Percentiles rank a stretch among this genome's conserved stretches.
Evolutionary conservation across 371 early-diverging fungal species (phyloP).

Genomic region (Choanephora cucurbitarum): DNA sequence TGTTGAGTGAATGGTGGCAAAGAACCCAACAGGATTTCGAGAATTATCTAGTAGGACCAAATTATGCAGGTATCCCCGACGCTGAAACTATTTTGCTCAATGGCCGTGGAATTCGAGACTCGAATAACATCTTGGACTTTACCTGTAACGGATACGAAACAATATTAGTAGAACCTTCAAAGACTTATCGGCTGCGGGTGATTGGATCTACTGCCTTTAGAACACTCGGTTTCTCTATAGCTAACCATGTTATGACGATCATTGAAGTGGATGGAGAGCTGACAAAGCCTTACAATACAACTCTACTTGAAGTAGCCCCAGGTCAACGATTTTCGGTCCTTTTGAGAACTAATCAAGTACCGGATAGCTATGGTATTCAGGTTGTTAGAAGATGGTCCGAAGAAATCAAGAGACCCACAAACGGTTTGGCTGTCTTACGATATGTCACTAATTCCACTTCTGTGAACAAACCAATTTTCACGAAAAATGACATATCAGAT

Average conservation of each 20-base stretch:
- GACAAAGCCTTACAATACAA: conserved; percentile 22
- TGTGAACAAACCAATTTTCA: not conserved
- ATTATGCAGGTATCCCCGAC: conserved; percentile 34
- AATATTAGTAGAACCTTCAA: conserved; percentile 21
- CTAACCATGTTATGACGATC: conserved; percentile 36
- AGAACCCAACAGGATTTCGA: conserved; percentile 25
- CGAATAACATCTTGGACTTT: conserved; percentile 1
- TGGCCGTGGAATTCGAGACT: conserved; percentile 30
- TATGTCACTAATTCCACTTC: conserved; percentile 10
- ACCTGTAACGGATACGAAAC: conserved; percentile 34
- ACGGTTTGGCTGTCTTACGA: conserved; percentile 32
- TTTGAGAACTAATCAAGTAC: conserved; percentile 20
- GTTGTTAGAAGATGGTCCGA: conserved; percentile 30
- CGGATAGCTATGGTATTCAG: conserved; percentile 25
- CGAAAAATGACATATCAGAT: not conserved
- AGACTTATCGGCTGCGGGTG: conserved; percentile 31
- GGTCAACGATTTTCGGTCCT: conserved; percentile 46
- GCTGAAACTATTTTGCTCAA: conserved; percentile 45
- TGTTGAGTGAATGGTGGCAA: conserved; percentile 53
- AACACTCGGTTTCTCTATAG: conserved; percentile 34
- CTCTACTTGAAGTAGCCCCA: conserved; percentile 33
- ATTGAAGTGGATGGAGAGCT: conserved; percentile 46
- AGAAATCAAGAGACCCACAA: conserved; percentile 18
- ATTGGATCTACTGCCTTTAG: conserved; percentile 37
- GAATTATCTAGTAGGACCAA: conserved; percentile 26